Evolutionary conservation across 2,329 filamentous ascomycete species (phyloP).

Genomic region (Epichloe festucae): DNA sequence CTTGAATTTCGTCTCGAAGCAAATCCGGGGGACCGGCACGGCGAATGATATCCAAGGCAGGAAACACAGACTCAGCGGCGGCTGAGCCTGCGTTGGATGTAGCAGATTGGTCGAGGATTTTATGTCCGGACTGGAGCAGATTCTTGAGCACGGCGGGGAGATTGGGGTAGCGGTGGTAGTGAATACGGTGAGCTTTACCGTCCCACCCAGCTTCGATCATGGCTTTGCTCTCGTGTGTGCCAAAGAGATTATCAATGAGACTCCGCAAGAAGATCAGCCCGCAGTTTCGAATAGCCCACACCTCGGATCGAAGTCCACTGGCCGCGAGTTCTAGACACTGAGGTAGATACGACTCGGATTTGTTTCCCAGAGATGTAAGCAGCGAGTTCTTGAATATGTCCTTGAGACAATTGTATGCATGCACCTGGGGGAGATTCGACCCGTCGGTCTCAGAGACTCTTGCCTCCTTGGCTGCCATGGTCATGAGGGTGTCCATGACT

Average conservation of each 20-base stretch:
- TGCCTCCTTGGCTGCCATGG: slow-evolving; percentile 42
- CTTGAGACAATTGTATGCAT: slow-evolving; percentile 86
- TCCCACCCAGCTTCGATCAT: slow-evolving; percentile 50
- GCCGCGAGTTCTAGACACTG: slow-evolving; percentile 68
- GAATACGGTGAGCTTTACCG: slow-evolving; percentile 49
- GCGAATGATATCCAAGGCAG: slow-evolving; percentile 68
- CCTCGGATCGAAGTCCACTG: slow-evolving; percentile 61
- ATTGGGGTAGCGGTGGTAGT: slow-evolving; percentile 56
- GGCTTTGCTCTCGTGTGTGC: slow-evolving; percentile 58
- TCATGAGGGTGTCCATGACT: slow-evolving; percentile 49
- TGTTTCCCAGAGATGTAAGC: slow-evolving; percentile 56
- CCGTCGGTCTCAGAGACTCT: slow-evolving; percentile 44
- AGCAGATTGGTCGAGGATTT: slow-evolving; percentile 27
- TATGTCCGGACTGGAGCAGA: slow-evolving; percentile 42
- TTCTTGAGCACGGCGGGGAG: slow-evolving; percentile 50
- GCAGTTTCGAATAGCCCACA: slow-evolving; percentile 93
- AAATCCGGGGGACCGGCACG: slow-evolving; percentile 53
- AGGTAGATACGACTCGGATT: slow-evolving; percentile 62
- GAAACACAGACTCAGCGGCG: slow-evolving; percentile 56
- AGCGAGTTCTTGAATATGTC: slow-evolving; percentile 80
- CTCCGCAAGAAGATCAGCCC: slow-evolving; percentile 80
- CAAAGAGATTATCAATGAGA: slow-evolving; percentile 66
- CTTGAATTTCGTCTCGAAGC: slow-evolving; percentile 40
- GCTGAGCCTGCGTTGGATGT: slow-evolving; percentile 20
- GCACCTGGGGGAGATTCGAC: slow-evolving; percentile 72